These are phyloP conservation scores for Globisporangium recalcitrans DNA, from an alignment of 352 stramenopile species.

Conservation along the genomic window DNA sequence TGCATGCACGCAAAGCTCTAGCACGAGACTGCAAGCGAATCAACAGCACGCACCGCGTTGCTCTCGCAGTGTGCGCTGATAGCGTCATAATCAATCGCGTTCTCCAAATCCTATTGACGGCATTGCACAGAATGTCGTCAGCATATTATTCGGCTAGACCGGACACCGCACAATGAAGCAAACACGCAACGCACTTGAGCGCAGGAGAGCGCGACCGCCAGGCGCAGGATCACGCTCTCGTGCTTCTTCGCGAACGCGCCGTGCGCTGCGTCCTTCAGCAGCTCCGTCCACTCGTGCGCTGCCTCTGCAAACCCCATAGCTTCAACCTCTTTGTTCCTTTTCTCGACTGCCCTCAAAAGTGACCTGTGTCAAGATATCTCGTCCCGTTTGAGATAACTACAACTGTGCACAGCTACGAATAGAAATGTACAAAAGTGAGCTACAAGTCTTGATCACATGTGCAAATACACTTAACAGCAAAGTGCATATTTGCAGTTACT, in stretches of 20 bases:
- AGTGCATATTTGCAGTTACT: background rate
- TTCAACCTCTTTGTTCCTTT: background rate
- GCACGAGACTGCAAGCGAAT: background rate
- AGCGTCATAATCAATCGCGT: constrained; percentile 7
- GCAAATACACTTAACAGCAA: too few relatives aligned
- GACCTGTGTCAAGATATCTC: background rate
- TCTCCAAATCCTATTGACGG: constrained; percentile 1
- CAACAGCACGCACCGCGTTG: constrained; percentile 12
- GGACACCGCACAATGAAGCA: background rate
- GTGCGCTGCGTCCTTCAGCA: constrained; percentile 27
- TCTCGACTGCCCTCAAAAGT: background rate
- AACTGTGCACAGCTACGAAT: too few relatives aligned
- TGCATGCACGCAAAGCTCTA: background rate
- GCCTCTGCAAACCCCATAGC: constrained; percentile 24
- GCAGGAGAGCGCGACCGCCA: constrained; percentile 32
- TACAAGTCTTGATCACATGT: too few relatives aligned
- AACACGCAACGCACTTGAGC: background rate
- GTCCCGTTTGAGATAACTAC: background rate
- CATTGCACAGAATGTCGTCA: background rate
- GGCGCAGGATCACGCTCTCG: constrained; percentile 22
- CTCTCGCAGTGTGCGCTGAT: constrained; percentile 10
- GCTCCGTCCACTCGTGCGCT: constrained; percentile 35
- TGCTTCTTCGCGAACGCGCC: constrained; percentile 24
- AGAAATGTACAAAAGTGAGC: too few relatives aligned
- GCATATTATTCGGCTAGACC: background rate